phyloP scores from a whole-genome alignment of 2,329 filamentous ascomycete species.

The Pseudomassariella vexata region DNA sequence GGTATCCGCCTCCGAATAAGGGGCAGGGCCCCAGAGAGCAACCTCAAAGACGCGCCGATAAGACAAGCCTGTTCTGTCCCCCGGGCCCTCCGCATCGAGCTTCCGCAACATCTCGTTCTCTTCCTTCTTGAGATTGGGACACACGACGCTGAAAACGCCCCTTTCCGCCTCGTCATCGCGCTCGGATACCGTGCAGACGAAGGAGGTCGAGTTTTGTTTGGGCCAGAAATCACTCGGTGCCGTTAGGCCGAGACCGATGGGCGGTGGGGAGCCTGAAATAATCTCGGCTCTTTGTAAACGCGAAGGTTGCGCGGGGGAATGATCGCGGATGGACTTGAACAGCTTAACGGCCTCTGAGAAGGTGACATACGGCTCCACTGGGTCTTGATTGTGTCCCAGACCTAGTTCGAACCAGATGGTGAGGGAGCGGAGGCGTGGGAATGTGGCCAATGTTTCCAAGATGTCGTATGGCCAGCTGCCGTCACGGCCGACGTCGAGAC shows the following conservation, averaged over 20 bases:
- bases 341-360: conserved; percentile 4
- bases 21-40: too few species aligned
- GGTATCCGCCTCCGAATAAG: too few species aligned
- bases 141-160: too few species aligned
- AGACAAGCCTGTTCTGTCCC: too few species aligned
- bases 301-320: background rate
- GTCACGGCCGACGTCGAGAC: conserved; percentile 5
- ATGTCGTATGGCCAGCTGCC: conserved; percentile 7
- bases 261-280: conserved; percentile 4
- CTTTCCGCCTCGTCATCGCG: conserved; percentile 9
- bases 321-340: conserved; percentile 2
- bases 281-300: conserved; percentile 2
- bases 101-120: too few species aligned
- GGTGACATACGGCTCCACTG: conserved; percentile 5
- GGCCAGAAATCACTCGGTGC: conserved; percentile 1
- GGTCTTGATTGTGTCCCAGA: background rate
- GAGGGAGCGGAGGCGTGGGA: conserved; percentile 6
- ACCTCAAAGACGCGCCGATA: too few species aligned
- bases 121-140: too few species aligned
- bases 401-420: conserved; percentile 10
- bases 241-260: background rate
- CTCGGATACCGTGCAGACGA: conserved; percentile 6
- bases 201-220: conserved; percentile 3
- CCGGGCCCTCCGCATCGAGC: too few species aligned
- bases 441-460: conserved; percentile 5